Conservation (phyloP, 768 basidiomycete genomes). For the Leccinellum rugosiceps region DNA sequence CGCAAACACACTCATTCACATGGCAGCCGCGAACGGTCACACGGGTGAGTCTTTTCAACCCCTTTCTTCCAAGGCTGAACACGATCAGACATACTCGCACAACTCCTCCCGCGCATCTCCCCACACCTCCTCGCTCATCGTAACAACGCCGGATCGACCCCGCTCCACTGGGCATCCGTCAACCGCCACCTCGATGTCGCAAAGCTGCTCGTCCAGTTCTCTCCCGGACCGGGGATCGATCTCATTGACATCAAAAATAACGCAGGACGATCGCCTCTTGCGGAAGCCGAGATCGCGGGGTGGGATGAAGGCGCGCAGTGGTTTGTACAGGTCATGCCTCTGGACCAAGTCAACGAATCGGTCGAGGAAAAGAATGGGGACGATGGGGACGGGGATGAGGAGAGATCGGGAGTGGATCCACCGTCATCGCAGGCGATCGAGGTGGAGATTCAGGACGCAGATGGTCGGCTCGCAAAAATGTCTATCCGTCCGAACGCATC, state of each 20-base stretch:
- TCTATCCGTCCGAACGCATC: constrained; percentile 32
- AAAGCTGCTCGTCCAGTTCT: constrained; percentile 55
- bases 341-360: constrained; percentile 44
- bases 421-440: constrained; percentile 43
- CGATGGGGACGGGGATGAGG: constrained; percentile 22
- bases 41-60: constrained; percentile 44
- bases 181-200: constrained; percentile 71
- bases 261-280: constrained; percentile 73
- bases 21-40: constrained; percentile 89
- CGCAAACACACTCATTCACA: constrained; percentile 80
- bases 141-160: constrained; percentile 75
- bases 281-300: constrained; percentile 73
- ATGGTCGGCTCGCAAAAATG: constrained; percentile 67
- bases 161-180: constrained; percentile 89
- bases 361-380: constrained; percentile 28
- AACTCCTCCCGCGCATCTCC: constrained; percentile 60
- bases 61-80: not conserved
- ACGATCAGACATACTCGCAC: constrained; percentile 66
- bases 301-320: constrained; percentile 85
- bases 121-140: constrained; percentile 54
- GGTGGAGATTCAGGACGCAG: constrained; percentile 70
- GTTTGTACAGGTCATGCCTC: constrained; percentile 78
- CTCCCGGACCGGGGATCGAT: constrained; percentile 56
- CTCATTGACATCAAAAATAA: constrained; percentile 75
- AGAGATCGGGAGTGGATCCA: constrained; percentile 16